Conservation (phyloP, 768 basidiomycete species). For the Lenzites betulinus region DNA sequence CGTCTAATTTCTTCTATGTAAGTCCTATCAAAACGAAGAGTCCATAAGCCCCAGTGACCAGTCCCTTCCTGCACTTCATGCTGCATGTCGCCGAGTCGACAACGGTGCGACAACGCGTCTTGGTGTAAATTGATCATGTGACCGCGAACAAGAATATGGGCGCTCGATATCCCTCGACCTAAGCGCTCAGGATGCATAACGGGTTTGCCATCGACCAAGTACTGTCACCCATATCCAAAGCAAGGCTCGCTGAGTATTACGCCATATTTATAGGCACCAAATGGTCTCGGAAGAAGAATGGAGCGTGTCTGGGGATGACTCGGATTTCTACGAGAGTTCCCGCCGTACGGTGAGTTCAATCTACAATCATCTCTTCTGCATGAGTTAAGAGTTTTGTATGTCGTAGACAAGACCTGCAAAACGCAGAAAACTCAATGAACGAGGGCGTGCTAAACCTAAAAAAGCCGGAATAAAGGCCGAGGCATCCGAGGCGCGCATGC, state of each 20-base stretch:
- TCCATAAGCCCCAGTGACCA: too few relatives aligned
- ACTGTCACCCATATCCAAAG: too few relatives aligned
- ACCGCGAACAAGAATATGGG: neutral
- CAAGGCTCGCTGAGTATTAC: too few relatives aligned
- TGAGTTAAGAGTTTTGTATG: neutral
- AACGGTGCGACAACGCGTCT: neutral
- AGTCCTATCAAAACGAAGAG: too few relatives aligned
- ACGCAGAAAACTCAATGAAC: constrained; percentile 8
- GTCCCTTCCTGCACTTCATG: too few relatives aligned
- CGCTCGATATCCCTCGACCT: too few relatives aligned
- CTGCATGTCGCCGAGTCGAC: too few relatives aligned
- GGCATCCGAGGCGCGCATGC: neutral
- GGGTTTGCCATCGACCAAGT: too few relatives aligned
- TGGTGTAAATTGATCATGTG: neutral
- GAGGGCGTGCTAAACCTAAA: neutral
- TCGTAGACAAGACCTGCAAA: neutral
- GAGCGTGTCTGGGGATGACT: constrained; percentile 6
- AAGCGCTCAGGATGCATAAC: too few relatives aligned
- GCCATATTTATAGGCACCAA: too few relatives aligned
- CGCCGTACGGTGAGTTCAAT: neutral
- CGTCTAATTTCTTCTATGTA: too few relatives aligned
- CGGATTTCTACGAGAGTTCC: neutral
- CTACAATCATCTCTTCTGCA: too few relatives aligned
- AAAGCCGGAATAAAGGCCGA: neutral
- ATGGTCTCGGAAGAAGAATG: constrained; percentile 17